Conservation (phyloP, 2,329 filamentous ascomycete species). For the Myotisia sp. region DNA sequence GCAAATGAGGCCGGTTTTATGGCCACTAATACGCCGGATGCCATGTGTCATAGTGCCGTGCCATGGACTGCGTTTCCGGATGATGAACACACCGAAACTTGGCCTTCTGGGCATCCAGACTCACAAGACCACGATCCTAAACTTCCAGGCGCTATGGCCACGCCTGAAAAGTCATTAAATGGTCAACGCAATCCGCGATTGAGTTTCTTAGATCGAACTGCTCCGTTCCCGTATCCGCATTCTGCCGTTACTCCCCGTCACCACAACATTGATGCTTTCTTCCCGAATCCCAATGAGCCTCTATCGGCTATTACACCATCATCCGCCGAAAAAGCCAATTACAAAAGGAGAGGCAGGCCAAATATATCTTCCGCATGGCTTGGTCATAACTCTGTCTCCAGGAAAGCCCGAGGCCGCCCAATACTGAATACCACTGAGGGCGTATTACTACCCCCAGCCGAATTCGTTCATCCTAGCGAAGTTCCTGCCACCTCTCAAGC, state of each 20-base stretch:
- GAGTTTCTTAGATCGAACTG: conserved; percentile 43
- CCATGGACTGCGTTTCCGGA: conserved; percentile 43
- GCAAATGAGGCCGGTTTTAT: neutral
- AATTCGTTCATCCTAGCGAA: no score
- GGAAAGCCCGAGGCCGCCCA: conserved; percentile 66
- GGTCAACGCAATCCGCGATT: conserved; percentile 24
- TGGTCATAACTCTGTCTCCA: conserved; percentile 46
- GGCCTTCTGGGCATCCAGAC: conserved; percentile 17
- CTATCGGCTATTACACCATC: conserved; percentile 60
- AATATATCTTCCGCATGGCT: conserved; percentile 88
- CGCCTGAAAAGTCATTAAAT: conserved; percentile 6
- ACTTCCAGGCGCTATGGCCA: conserved; percentile 14
- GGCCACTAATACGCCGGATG: neutral
- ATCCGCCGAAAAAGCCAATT: conserved; percentile 28
- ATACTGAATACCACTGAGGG: no score
- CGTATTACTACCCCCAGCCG: conserved; percentile 40
- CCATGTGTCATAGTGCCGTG: conserved; percentile 19
- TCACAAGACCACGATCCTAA: conserved; percentile 14
- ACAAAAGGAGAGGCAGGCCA: conserved; percentile 55
- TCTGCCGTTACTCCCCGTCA: conserved; percentile 56
- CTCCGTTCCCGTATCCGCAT: conserved; percentile 56
- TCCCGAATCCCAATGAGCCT: conserved; percentile 38
- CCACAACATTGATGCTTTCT: conserved; percentile 20
- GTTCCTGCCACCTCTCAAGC: neutral
- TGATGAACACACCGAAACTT: conserved; percentile 28